phyloP scores from a whole-genome alignment of 371 early-diverging fungal genomes.

The Dinochytrium kinnereticum region DNA sequence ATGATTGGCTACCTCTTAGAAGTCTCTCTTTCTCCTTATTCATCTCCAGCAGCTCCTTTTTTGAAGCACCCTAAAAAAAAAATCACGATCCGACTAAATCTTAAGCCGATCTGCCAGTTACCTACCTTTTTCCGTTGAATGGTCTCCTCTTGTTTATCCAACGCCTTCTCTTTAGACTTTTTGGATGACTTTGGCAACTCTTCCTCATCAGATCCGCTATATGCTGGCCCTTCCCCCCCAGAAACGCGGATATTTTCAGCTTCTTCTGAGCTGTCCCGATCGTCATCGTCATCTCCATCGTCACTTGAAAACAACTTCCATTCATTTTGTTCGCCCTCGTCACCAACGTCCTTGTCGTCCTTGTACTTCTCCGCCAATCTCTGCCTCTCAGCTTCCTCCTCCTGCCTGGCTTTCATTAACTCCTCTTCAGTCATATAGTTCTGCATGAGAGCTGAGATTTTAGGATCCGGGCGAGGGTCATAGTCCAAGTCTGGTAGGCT shows the following conservation, averaged over 20 bases:
- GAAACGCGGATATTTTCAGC: background rate
- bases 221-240: background rate
- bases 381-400: background rate
- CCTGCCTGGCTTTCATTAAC: background rate
- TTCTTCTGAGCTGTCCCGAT: background rate
- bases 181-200: background rate
- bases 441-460: background rate
- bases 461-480: background rate
- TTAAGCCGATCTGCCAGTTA: background rate
- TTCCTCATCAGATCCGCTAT: background rate
- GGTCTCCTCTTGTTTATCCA: background rate
- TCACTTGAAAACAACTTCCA: background rate
- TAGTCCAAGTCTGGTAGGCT: background rate
- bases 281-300: slow-evolving; percentile 1
- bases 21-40: slow-evolving; percentile 37
- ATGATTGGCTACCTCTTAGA: slow-evolving; percentile 26
- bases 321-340: background rate
- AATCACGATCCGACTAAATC: background rate
- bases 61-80: slow-evolving; percentile 14
- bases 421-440: background rate
- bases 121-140: background rate
- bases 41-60: slow-evolving; percentile 33
- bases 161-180: background rate
- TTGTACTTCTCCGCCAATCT: background rate
- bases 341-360: background rate